Conservation (phyloP, 371 early-diverging fungal species). For the Apophysomyces ossiformis region DNA sequence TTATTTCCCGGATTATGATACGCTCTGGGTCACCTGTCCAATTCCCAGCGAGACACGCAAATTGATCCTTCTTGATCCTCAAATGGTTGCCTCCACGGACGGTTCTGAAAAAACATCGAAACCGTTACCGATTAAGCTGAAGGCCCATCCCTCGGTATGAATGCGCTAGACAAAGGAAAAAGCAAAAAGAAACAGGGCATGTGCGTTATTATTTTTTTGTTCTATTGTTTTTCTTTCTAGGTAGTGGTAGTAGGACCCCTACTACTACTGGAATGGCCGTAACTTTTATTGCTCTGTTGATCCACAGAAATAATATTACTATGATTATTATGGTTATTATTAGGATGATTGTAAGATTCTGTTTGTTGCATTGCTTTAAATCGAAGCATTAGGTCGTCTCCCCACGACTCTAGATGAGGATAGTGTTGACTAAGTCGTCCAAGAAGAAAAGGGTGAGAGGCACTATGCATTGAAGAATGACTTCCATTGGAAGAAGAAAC, state of each 20-base stretch:
- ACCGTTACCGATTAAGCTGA: conserved; percentile 16
- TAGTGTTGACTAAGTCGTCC: conserved; percentile 1
- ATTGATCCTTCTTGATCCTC: conserved; percentile 14
- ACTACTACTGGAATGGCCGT: no score
- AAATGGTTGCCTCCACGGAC: background rate
- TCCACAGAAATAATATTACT: background rate
- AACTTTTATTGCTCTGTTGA: no score
- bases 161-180: background rate
- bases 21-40: conserved; percentile 47
- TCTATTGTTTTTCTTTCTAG: no score
- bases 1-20: conserved; percentile 45
- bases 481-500: conserved; percentile 1
- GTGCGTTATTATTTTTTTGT: no score
- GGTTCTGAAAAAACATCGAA: background rate
- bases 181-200: background rate
- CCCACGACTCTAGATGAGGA: conserved; percentile 1
- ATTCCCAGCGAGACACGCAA: conserved; percentile 42
- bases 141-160: background rate
- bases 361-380: background rate
- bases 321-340: background rate
- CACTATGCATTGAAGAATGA: background rate
- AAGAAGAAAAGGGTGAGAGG: background rate
- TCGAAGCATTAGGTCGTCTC: conserved; percentile 4
- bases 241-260: no score
- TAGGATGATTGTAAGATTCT: background rate